phyloP scores from a whole-genome alignment of 129 eudicot genomes.

The Tanacetum coccineum region DNA sequence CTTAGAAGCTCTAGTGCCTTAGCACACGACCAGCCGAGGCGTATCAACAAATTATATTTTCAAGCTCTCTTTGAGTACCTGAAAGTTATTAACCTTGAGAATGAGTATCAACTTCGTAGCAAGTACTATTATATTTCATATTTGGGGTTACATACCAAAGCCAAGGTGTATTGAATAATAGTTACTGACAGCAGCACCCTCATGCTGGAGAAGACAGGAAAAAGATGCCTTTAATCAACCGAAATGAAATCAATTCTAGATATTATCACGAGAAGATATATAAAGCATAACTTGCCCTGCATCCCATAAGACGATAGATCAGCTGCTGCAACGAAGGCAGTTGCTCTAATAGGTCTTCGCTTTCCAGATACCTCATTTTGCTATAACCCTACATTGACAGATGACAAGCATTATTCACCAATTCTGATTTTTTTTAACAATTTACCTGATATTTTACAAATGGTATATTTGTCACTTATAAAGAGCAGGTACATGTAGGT shows the following conservation, averaged over 20 bases:
- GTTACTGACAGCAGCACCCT: conserved; percentile 80
- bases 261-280: too few relatives aligned
- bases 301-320: conserved; percentile 86
- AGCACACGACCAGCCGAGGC: too few relatives aligned
- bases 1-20: conserved; percentile 62
- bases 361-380: too few relatives aligned
- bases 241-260: too few relatives aligned
- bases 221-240: too few relatives aligned
- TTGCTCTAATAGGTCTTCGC: conserved; percentile 78
- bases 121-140: background rate
- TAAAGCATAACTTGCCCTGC: conserved; percentile 45
- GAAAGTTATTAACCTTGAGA: conserved; percentile 9
- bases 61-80: conserved; percentile 96
- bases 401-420: background rate
- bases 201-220: too few relatives aligned
- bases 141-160: conserved; percentile 51
- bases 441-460: too few relatives aligned
- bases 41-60: too few relatives aligned
- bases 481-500: too few relatives aligned
- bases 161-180: conserved; percentile 88
- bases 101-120: background rate
- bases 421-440: too few relatives aligned
- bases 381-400: conserved; percentile 64
- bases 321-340: conserved; percentile 93
- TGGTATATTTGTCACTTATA: too few relatives aligned